Evolutionary conservation across 371 early-diverging fungal species (phyloP).

Genomic region (Smittium culicis): DNA sequence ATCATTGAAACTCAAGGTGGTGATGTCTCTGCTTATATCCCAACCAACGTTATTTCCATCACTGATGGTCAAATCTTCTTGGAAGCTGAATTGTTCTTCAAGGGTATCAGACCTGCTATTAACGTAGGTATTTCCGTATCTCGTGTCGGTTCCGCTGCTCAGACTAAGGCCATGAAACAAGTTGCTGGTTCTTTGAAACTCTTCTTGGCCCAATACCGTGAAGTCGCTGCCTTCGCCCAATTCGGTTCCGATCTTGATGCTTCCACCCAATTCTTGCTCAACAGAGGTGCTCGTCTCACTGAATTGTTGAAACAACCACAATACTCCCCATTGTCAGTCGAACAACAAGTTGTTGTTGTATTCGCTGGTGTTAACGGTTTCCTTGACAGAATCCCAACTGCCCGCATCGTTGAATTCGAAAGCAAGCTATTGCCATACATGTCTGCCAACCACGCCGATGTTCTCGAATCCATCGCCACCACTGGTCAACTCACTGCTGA

Average conservation of each 20-base stretch:
- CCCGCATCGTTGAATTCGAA: conserved; percentile 82
- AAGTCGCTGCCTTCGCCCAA: conserved; percentile 94
- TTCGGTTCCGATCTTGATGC: too few species aligned
- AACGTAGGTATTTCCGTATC: conserved; percentile 97
- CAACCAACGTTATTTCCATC: conserved; percentile 96
- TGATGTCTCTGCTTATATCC: conserved; percentile 96
- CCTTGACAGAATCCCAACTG: conserved; percentile 88
- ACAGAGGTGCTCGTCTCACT: too few species aligned
- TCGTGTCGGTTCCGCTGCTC: too few species aligned
- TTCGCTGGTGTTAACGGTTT: conserved; percentile 93
- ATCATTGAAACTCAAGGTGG: conserved; percentile 97
- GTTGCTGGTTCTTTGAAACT: conserved; percentile 95
- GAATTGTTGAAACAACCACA: too few species aligned
- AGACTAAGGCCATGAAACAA: conserved; percentile 98
- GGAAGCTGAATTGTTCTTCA: too few species aligned
- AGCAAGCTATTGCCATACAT: too few species aligned
- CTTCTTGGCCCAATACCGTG: conserved; percentile 96
- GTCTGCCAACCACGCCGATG: conserved; percentile 66
- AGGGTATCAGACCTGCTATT: conserved; percentile 92
- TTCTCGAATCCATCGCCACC: conserved; percentile 77
- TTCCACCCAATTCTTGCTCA: too few species aligned
- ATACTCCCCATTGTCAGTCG: conserved; percentile 80
- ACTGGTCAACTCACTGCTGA: too few species aligned
- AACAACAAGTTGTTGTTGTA: too few species aligned
- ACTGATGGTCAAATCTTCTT: conserved; percentile 96